Conservation (phyloP, 2,329 filamentous ascomycete species). For the Myriosclerotinia curreyana region DNA sequence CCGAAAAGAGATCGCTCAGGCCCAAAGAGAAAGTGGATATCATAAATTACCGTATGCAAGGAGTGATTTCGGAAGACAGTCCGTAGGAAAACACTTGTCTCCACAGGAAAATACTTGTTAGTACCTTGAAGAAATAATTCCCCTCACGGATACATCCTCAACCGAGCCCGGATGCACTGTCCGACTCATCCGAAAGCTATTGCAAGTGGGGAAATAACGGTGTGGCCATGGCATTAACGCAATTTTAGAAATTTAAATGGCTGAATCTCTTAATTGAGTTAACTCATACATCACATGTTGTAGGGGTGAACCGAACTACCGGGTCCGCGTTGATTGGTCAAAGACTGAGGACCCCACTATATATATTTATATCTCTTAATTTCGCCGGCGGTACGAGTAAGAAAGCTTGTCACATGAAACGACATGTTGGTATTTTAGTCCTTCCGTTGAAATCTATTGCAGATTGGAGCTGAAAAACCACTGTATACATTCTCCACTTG, state of each 20-base stretch:
- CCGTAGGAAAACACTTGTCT: not conserved
- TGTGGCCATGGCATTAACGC: not conserved
- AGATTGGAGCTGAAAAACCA: not conserved
- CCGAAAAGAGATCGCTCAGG: too few relatives aligned
- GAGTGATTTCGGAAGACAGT: not conserved
- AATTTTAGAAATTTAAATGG: not conserved
- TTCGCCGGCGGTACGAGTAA: not conserved
- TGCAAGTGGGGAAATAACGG: not conserved
- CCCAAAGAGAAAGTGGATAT: too few relatives aligned
- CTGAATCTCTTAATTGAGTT: not conserved
- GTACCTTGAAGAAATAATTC: not conserved
- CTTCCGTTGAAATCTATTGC: not conserved
- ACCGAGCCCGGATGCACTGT: not conserved
- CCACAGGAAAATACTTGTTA: not conserved
- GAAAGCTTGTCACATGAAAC: slow-evolving; percentile 1
- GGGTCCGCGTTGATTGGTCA: not conserved
- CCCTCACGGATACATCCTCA: not conserved
- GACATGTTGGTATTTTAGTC: not conserved
- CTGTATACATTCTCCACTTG: not conserved
- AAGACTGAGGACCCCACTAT: not conserved
- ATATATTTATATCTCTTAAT: not conserved
- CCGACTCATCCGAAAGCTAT: not conserved
- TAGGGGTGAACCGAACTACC: not conserved
- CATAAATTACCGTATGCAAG: not conserved
- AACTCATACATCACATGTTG: not conserved